Evolutionary conservation across 108 stramenopile species (phyloP).

Genomic region (Tribonema minus): DNA sequence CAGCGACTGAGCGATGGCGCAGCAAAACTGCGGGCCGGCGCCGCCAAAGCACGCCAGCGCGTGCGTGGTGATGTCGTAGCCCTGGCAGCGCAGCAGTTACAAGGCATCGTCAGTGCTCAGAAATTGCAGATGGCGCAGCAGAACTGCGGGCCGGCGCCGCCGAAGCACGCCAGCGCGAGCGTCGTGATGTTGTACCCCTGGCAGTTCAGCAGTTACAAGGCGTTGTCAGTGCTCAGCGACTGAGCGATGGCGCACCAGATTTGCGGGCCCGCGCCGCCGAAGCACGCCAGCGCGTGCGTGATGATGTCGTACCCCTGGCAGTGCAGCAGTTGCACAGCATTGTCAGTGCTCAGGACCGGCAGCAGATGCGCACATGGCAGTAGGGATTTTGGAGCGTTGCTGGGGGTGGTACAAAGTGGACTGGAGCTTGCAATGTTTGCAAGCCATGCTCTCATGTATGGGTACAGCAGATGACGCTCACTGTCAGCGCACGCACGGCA

Average conservation of each 20-base stretch:
- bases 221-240: slow-evolving; percentile 81
- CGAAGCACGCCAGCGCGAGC: slow-evolving; percentile 88
- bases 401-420: no score
- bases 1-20: slow-evolving; percentile 75
- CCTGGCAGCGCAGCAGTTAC: slow-evolving; percentile 42
- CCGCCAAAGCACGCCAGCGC: slow-evolving; percentile 93
- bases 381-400: no score
- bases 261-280: slow-evolving; percentile 98
- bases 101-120: no score
- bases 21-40: slow-evolving; percentile 95
- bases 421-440: no score
- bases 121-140: slow-evolving; percentile 90
- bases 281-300: slow-evolving; percentile 81
- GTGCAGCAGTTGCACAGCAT: no score
- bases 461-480: no score
- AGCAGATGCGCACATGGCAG: no score
- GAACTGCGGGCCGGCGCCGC: slow-evolving; percentile 98
- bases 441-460: no score
- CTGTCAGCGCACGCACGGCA: no score
- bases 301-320: slow-evolving; percentile 71
- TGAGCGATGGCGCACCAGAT: slow-evolving; percentile 86
- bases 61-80: slow-evolving; percentile 78
- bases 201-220: no score
- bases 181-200: slow-evolving; percentile 74
- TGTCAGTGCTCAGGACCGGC: no score